Evolutionary conservation across 805 yeast genomes (phyloP), one percentile per base, ranked within the genome.

Genomic region (Osmozyma mogii): DNA sequence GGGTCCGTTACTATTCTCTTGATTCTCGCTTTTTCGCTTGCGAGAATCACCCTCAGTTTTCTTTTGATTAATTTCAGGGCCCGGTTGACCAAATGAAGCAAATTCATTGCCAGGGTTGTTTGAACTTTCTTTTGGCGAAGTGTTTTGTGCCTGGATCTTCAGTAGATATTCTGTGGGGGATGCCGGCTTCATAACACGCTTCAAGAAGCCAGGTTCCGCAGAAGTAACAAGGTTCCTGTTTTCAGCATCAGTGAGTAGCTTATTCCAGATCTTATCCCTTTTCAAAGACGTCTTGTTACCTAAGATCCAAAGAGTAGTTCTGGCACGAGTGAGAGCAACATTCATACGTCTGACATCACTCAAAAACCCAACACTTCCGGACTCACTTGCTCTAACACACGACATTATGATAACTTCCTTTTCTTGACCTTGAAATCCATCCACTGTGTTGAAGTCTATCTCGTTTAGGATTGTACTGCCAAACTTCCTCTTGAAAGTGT

Each of bases 391-490:
- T 45, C 98, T 72, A 4, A 92, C 99, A 72, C 97, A 89, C 0
- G 97, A 87, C 66, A 92, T 79, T 28, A 92, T 72, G 38, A 92
- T 84, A 27, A 92, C 75, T 39, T 89, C 96, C 54, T 89, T 92
- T 50, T 92, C 99, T 55, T 92, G 97, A 40, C 95, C 96, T 61
- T 87, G 99, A 52, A 88, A 92, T 1, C 97, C 98, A 67, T 92
- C 99, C 36, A 92, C 87, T 0, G 99, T 85, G 49, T 88, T 87
- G 58, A 92, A 87, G 49, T 84, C 94, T 28, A 94, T 75, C 30
- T 72, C 78, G 17, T 71, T 66, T 12, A 69, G 52, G 19, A 89
- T 79, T 3, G 60, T 47, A 2, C 60, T 60, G 8, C 97, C 97
- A 45, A 70, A 81, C 31, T 61, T 60, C 10, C 61, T 59, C 5